phyloP scores from a whole-genome alignment of 768 basidiomycete genomes.

The Sporobolomyces phaffii region DNA sequence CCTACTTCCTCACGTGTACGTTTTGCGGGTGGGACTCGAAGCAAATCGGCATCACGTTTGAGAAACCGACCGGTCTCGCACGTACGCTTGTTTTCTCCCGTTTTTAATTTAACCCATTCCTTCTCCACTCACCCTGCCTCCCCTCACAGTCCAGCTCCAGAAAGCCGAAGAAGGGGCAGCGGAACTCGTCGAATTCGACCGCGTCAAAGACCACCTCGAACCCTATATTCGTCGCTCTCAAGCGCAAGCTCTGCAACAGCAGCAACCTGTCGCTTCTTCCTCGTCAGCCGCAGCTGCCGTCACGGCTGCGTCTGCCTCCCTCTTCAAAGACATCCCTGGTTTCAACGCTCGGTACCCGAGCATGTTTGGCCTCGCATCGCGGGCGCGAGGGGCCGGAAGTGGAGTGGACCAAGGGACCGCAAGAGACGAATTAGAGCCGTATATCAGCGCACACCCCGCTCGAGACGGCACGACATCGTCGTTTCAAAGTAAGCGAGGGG shows the following conservation, averaged over 20 bases:
- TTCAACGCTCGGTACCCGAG: conserved; percentile 31
- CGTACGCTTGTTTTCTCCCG: conserved; percentile 53
- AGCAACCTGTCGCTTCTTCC: conserved; percentile 43
- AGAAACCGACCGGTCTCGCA: conserved; percentile 92
- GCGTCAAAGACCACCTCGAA: conserved; percentile 94
- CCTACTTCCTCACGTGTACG: conserved; percentile 85
- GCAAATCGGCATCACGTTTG: conserved; percentile 83
- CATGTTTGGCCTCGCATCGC: conserved; percentile 19
- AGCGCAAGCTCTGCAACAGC: conserved; percentile 23
- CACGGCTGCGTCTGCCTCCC: conserved; percentile 71
- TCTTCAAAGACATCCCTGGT: conserved; percentile 65
- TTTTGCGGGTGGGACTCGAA: conserved; percentile 93
- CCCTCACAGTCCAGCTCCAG: conserved; percentile 75
- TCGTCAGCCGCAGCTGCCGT: conserved; percentile 62
- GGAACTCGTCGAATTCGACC: conserved; percentile 82
- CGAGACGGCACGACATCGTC: neutral
- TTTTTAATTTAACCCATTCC: neutral
- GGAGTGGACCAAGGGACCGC: conserved; percentile 26
- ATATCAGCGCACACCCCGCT: conserved; percentile 22
- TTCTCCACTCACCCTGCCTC: neutral
- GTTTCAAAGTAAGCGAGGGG: conserved; percentile 11
- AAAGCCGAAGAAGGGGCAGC: conserved; percentile 79
- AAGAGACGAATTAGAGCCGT: conserved; percentile 44
- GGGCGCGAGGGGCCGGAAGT: conserved; percentile 16
- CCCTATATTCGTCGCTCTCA: conserved; percentile 65